Evolutionary conservation across 2,329 filamentous ascomycete genomes (phyloP), one percentile per base, ranked within the genome.

Genomic region (Eurotiales sp.): DNA sequence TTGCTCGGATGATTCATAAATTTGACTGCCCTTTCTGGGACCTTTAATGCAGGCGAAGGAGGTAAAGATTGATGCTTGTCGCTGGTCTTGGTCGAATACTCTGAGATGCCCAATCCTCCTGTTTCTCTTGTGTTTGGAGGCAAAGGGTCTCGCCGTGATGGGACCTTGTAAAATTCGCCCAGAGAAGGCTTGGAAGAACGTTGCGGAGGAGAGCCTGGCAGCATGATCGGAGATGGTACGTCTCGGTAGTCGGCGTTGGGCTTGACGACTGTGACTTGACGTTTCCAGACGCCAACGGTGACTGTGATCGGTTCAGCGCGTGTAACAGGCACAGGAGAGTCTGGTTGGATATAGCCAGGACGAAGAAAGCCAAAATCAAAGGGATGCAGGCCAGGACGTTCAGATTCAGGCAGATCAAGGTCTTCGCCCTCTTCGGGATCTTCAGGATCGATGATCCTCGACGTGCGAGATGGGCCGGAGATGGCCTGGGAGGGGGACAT

Each of bases 131-230:
- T 27, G 25, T 6, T 10, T 27, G 25, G 5, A 27, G 10, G 10
- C 5, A 27, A 27, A n/a, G 45, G 21, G 11, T 42, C 44, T 22
- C 50, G 37, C 11, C 39, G 19, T 36, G 45, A 27, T 5, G 50
- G 44, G 4, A 25, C 29, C 19, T 44, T 47, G 19, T 27, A 36
- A 29, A 53, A 45, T n/a, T 23, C 32, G 11, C 21, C 27, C 2
- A 53, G 39, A 30, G 51, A 53, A 14, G 51, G 51, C 5, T 44
- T 47, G 8, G 22, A 19, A 10, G 40, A 3, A 12, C 45, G 40
- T 10, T 49, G 51, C n/a, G 46, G 46, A n/a, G 51, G 51, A 37
- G 51, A 53, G 21, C 51, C 45, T n/a, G 51, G 51, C 8, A 23
- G 40, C 32, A 53, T 49, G 10, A 53, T 53, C 1, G 51, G 51